Evolutionary conservation across 129 eudicot genomes (phyloP), one percentile per base, ranked within the genome.

Genomic region (Centella asiatica): DNA sequence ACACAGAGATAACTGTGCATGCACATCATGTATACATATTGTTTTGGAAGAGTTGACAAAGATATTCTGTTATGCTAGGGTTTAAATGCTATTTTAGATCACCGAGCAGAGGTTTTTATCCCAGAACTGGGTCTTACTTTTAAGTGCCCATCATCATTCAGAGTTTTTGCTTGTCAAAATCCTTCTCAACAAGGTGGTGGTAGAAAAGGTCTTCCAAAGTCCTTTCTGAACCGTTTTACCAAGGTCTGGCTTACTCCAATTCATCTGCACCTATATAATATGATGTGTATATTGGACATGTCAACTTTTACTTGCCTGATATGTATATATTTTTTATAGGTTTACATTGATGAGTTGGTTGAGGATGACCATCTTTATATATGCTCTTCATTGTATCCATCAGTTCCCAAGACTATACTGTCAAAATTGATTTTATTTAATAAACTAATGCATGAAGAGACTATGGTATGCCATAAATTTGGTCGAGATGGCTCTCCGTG

Each of bases 401-500:
- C 81, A 64, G 71, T 93, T 34, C 75, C 89, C n/a, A 49, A 18
- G 36, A 4, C 78, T 75, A 58, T 82, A 40, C 75, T 85, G 62
- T 10, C 31, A 15, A 80, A 82, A 57, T 72, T 93, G 72, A 81
- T 93, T 48, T 28, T 23, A 14, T 93, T 93, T 62, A 93, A 93
- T 61, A 93, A 80, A 57, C 62, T 80, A 31, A 65, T 93, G 26
- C 78, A 87, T 44, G 88, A 87, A 63, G 99, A 84, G 37, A 93
- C 86, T 26, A 93, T 93, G 99, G 10, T 80, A 57, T 18, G 69
- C 51, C 89, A 78, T 48, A 93, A 72, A 57, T 93, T 82, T 68
- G 96, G 92, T 57, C 99, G 82, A 72, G 79, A 82, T 48, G 99
- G 99, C 40, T 93, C 95, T 56, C 99, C 99, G 1, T 93, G 99